Evolutionary conservation across 202 grass and related monocot genomes (phyloP).

Genomic region (Brachypodium distachyon): DNA sequence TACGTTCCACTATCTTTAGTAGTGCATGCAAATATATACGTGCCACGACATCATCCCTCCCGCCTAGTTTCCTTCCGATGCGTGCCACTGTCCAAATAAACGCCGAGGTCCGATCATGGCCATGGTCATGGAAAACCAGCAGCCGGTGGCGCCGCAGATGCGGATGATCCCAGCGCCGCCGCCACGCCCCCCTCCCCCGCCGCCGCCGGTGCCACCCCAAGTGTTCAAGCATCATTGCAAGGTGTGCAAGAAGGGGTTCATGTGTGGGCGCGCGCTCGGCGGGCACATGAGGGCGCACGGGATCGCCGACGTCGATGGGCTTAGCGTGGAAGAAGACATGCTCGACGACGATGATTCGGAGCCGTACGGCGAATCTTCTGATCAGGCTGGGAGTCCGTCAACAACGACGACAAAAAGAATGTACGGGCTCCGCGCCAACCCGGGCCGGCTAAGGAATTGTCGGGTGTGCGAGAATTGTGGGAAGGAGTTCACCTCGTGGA

Average conservation of each 20-base stretch:
- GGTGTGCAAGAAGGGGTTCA: conserved; percentile 60
- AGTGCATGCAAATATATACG: background rate
- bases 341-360: conserved; percentile 7
- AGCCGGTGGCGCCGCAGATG: background rate
- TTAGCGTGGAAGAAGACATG: background rate
- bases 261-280: conserved; percentile 62
- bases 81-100: background rate
- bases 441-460: conserved; percentile 31
- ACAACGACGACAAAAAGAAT: conserved; percentile 19
- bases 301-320: conserved; percentile 22
- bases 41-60: background rate
- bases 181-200: background rate
- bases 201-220: background rate
- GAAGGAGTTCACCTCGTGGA: conserved; percentile 65
- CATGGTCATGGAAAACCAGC: conserved; percentile 32
- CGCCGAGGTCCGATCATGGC: conserved; percentile 23
- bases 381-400: background rate
- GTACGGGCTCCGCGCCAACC: conserved; percentile 54
- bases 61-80: background rate
- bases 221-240: conserved; percentile 38
- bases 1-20: conserved; percentile 41
- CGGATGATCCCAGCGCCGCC: background rate
- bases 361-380: background rate
- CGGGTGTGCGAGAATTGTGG: conserved; percentile 50
- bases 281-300: conserved; percentile 82